phyloP scores from a whole-genome alignment of 805 yeast species.

The Pichia kluyveri region DNA sequence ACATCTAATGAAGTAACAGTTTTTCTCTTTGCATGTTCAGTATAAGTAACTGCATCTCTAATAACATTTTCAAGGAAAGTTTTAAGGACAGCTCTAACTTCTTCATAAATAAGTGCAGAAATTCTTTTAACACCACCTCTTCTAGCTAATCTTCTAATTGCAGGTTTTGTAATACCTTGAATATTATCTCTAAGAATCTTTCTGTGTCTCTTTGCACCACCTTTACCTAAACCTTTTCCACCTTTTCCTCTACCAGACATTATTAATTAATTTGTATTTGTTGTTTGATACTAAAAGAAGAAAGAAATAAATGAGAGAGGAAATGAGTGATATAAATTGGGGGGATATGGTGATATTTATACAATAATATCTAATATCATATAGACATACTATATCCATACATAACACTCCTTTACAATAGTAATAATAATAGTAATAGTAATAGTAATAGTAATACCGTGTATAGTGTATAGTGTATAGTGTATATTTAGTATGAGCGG shows the following conservation, averaged over 20 bases:
- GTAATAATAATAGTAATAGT: no score
- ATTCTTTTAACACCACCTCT: conserved; percentile 99
- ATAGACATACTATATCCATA: no score
- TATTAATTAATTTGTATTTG: conserved; percentile 22
- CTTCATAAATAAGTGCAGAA: conserved; percentile 97
- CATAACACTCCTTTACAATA: no score
- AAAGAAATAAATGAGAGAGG: no score
- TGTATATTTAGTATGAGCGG: no score
- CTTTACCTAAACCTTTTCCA: conserved; percentile 99
- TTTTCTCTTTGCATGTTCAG: conserved; percentile 99
- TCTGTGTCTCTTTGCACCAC: conserved; percentile 99
- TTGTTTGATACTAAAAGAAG: conserved; percentile 4
- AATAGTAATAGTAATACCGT: no score
- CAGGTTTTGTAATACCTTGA: conserved; percentile 99
- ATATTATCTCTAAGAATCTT: conserved; percentile 98
- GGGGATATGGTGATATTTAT: no score
- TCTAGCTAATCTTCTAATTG: conserved; percentile 99
- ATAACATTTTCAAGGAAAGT: conserved; percentile 94
- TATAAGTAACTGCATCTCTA: conserved; percentile 98
- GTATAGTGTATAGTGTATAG: no score
- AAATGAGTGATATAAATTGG: no score
- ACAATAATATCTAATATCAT: no score
- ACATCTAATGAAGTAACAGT: conserved; percentile 98
- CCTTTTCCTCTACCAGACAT: conserved; percentile 99
- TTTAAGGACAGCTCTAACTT: conserved; percentile 94